These are phyloP conservation scores for Fusarium continuum DNA, from an alignment of 2,329 filamentous ascomycete genomes.

Conservation along the genomic window DNA sequence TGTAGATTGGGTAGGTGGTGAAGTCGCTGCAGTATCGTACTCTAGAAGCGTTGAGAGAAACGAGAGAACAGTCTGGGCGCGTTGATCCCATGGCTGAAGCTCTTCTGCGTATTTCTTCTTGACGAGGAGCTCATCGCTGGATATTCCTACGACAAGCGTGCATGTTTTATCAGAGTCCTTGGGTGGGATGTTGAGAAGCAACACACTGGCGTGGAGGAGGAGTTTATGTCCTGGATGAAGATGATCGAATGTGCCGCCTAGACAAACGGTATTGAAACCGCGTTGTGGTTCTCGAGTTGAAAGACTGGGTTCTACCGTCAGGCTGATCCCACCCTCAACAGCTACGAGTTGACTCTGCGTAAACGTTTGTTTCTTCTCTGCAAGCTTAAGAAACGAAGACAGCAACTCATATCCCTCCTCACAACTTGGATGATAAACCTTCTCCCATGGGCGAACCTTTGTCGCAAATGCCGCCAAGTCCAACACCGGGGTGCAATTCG, in stretches of 20 bases:
- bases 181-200: slow-evolving; percentile 69
- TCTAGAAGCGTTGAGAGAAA: slow-evolving; percentile 75
- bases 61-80: slow-evolving; percentile 73
- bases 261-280: slow-evolving; percentile 64
- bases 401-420: slow-evolving; percentile 71
- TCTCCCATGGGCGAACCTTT: slow-evolving; percentile 67
- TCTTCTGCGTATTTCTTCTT: slow-evolving; percentile 89
- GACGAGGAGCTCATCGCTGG: slow-evolving; percentile 83
- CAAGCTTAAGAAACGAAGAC: slow-evolving; percentile 56
- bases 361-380: slow-evolving; percentile 58
- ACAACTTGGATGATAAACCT: slow-evolving; percentile 71
- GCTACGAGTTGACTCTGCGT: slow-evolving; percentile 60
- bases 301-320: slow-evolving; percentile 41
- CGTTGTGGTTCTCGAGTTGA: not conserved
- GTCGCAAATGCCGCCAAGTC: slow-evolving; percentile 63
- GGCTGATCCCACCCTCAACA: slow-evolving; percentile 62
- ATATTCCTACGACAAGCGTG: slow-evolving; percentile 83
- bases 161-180: slow-evolving; percentile 54
- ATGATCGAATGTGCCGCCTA: slow-evolving; percentile 97
- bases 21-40: slow-evolving; percentile 48
- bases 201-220: slow-evolving; percentile 85
- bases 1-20: slow-evolving; percentile 18
- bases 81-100: slow-evolving; percentile 81
- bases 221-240: slow-evolving; percentile 95
- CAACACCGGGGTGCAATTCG: slow-evolving; percentile 58